Base-by-base conservation (phyloP, 192 early-diverging fungal species). In the Coemansia sp. region DNA sequence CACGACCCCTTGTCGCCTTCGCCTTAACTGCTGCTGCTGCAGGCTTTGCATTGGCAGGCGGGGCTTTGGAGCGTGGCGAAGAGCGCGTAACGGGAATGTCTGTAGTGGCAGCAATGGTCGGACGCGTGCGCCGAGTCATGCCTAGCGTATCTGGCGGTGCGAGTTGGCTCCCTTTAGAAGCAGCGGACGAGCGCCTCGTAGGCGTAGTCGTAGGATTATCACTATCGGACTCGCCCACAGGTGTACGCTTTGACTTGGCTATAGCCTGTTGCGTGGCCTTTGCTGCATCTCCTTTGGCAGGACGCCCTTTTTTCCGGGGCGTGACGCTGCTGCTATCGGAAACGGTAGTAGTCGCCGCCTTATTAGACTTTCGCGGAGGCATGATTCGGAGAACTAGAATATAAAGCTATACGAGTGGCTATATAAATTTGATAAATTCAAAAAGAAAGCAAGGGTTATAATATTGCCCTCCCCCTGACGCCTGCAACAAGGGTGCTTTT, bases 91-190 rank as follows among this genome's bases (percentile, higher is more conserved):
- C 39, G n/a, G 55, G 29, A n/a, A 31, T 58, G 17, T 25, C 55
- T 32, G 17, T 14, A 11, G 60, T 34, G 27, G 62, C 55, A 7
- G 68, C 21, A 21, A 34, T 55, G 31, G 32, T 31, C 15, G 53
- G 36, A 36, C 75, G 75, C 12, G 53, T 64, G 57, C 75, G 75
- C 48, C 70, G 59, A 36, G 55, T 27, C 9, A 69, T 51, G 19
- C 61, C 62, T 8, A 72, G 31, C 4, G 75, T 77, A 44, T 77
- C 75, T 4, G 75, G 75, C 62, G 75, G 75, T 15, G 63, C 66
- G n/a, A 41, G 17, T 4, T 64, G 66, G 1, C 29, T 31, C 66
- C 57, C 48, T 11, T 12, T 45, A 14, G 21, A 27, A 1, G 19
- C 61, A 19, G 58, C 32, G 21, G 34, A 23, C 15, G 46, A 36